Conservation (phyloP, 1,139 yeast genomes). For the Eremothecium coryli region DNA sequence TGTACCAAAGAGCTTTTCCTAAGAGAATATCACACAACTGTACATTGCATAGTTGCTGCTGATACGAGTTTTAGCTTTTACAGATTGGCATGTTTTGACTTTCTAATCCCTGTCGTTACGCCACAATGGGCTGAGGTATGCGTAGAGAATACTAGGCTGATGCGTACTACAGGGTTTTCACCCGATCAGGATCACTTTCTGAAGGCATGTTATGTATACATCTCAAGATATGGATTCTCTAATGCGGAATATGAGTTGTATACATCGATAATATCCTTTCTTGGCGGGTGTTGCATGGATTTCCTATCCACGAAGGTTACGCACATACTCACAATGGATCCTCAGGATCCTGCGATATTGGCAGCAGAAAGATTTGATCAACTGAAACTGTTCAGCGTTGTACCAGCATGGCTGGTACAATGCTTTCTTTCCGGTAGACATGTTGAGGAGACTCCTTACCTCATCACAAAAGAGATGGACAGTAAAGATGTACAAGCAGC, state of each 20-base stretch:
- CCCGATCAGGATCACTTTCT: conserved; percentile 65
- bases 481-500: conserved; percentile 13
- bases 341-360: conserved; percentile 39
- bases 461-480: conserved; percentile 26
- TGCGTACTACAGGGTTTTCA: conserved; percentile 41
- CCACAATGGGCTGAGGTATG: conserved; percentile 57
- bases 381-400: conserved; percentile 49
- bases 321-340: conserved; percentile 56
- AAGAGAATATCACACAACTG: conserved; percentile 11
- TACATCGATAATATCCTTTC: conserved; percentile 45
- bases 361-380: conserved; percentile 33
- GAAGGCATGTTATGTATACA: conserved; percentile 52
- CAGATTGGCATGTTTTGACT: conserved; percentile 36
- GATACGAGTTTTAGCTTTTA: conserved; percentile 49
- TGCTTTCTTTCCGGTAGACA: conserved; percentile 47
- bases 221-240: conserved; percentile 48
- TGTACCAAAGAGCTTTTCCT: conserved; percentile 13
- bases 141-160: conserved; percentile 35
- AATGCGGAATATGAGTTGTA: conserved; percentile 60
- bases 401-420: conserved; percentile 70
- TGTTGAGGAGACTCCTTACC: conserved; percentile 47
- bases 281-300: conserved; percentile 68
- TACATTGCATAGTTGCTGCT: conserved; percentile 49
- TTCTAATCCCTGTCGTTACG: conserved; percentile 62
- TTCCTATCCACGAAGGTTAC: conserved; percentile 64